phyloP scores from a whole-genome alignment of 1,284 basidiomycete species.

The Schizophyllum amplum region DNA sequence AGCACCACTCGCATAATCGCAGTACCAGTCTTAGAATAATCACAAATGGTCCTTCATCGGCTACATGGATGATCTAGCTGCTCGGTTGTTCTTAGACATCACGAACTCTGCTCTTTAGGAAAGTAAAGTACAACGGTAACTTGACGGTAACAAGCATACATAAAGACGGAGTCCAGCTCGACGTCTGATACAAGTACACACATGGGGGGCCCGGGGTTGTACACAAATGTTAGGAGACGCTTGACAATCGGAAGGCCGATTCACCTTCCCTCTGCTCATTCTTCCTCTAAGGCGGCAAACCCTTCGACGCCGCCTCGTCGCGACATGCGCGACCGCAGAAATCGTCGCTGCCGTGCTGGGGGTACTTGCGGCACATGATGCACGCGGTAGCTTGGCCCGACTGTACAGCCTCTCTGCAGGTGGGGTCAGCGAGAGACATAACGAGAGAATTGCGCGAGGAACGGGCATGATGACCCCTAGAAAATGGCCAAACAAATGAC shows the following conservation, averaged over 20 bases:
- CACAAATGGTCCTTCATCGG: no score
- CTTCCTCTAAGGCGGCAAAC: neutral
- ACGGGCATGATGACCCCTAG: no score
- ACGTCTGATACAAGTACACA: neutral
- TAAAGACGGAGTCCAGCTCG: neutral
- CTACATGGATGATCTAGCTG: no score
- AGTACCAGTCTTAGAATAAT: no score
- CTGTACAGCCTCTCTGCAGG: conserved; percentile 37
- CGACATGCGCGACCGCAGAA: conserved; percentile 42
- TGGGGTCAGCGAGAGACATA: conserved; percentile 2
- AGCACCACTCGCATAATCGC: no score
- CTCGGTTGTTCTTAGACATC: no score
- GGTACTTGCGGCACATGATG: conserved; percentile 43
- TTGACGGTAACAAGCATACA: neutral
- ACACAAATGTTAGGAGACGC: no score
- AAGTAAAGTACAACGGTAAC: neutral
- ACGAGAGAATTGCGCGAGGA: neutral
- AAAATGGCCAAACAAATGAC: no score
- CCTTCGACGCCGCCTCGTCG: conserved; percentile 39
- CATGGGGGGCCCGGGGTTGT: no score
- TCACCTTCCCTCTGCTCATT: neutral
- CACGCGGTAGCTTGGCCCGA: conserved; percentile 36
- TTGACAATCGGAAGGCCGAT: neutral
- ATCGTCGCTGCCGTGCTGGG: conserved; percentile 43
- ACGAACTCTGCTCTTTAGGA: no score